Evolutionary conservation across 768 basidiomycete genomes (phyloP).

Genomic region (Leccinum barrowsii): DNA sequence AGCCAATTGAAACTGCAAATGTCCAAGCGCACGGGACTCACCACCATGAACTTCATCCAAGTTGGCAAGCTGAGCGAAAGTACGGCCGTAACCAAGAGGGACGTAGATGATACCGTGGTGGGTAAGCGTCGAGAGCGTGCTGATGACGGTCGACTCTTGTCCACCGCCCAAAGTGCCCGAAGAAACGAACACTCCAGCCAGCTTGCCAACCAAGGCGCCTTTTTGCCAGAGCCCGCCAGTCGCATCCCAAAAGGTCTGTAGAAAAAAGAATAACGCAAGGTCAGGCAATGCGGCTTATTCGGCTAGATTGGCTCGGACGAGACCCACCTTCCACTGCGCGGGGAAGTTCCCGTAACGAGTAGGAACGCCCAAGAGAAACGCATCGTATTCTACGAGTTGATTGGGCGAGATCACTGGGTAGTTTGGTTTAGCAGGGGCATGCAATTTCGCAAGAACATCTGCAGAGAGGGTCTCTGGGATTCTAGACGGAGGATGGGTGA

Average conservation of each 20-base stretch:
- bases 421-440: conserved; percentile 63
- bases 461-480: conserved; percentile 74
- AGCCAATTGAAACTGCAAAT: not conserved
- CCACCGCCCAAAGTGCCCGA: conserved; percentile 72
- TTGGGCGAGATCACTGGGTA: conserved; percentile 37
- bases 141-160: conserved; percentile 59
- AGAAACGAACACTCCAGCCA: conserved; percentile 71
- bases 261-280: not conserved
- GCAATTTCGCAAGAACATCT: conserved; percentile 64
- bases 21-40: conserved; percentile 25
- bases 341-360: conserved; percentile 46
- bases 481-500: conserved; percentile 34
- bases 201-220: conserved; percentile 68
- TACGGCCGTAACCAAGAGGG: conserved; percentile 61
- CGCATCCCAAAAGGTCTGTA: conserved; percentile 68
- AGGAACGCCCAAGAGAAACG: conserved; percentile 42
- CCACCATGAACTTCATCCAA: conserved; percentile 56
- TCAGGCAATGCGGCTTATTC: conserved; percentile 3
- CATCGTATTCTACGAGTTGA: conserved; percentile 28
- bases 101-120: conserved; percentile 75
- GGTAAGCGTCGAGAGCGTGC: conserved; percentile 51
- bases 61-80: conserved; percentile 42
- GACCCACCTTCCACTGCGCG: conserved; percentile 58
- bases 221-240: conserved; percentile 64
- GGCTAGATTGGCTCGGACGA: not conserved